Conservation (phyloP, 1,284 basidiomycete genomes). For the Ustilago cynodontis region DNA sequence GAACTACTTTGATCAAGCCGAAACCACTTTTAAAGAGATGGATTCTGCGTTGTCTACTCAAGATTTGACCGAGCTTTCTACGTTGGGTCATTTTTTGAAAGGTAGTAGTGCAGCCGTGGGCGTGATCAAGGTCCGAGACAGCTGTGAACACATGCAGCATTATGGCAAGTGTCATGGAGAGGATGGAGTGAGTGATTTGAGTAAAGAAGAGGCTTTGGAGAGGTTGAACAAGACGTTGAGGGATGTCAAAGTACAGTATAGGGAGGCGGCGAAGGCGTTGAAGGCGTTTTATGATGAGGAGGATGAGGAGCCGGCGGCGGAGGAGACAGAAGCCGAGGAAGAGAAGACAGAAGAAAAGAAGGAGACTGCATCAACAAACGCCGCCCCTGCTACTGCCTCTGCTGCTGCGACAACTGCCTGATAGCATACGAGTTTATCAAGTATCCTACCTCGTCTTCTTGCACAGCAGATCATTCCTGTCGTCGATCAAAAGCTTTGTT, state of each 20-base stretch:
- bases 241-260: constrained; percentile 61
- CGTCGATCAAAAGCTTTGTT: background rate
- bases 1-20: constrained; percentile 79
- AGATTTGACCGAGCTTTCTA: constrained; percentile 78
- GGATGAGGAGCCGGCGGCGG: constrained; percentile 67
- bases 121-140: constrained; percentile 80
- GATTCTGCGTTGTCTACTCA: constrained; percentile 77
- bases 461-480: background rate
- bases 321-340: constrained; percentile 70
- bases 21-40: constrained; percentile 82
- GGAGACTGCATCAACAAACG: background rate
- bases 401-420: background rate
- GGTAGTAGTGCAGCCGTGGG: constrained; percentile 92
- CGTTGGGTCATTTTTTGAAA: constrained; percentile 91
- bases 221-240: constrained; percentile 51
- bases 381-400: background rate
- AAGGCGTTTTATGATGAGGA: constrained; percentile 70
- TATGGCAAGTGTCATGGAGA: constrained; percentile 75
- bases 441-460: background rate
- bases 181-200: constrained; percentile 57
- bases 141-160: constrained; percentile 90
- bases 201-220: constrained; percentile 50
- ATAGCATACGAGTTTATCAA: no score
- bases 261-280: constrained; percentile 66
- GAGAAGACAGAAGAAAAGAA: constrained; percentile 67